Evolutionary conservation across 768 basidiomycete genomes (phyloP).

Genomic region (Psilocybe cubensis): DNA sequence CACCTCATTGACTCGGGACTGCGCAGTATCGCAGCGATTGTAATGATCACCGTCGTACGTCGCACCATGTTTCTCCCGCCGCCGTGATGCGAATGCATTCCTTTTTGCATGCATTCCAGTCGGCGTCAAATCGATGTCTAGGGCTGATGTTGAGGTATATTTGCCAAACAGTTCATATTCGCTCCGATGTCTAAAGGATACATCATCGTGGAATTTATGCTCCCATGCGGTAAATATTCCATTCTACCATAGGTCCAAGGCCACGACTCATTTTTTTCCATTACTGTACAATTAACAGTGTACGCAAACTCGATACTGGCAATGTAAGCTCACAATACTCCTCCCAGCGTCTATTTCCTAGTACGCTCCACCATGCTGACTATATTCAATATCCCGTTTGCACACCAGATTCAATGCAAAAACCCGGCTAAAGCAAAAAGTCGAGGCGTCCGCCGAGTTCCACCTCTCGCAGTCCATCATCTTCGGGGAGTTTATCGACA

Average conservation of each 20-base stretch:
- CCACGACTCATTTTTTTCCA: too few relatives aligned
- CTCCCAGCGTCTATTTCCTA: neutral
- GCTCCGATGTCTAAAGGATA: neutral
- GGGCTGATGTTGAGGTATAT: neutral
- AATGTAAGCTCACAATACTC: neutral
- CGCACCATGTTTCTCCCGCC: neutral
- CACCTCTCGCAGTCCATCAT: neutral
- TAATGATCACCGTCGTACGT: neutral
- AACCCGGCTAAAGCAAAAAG: slow-evolving; percentile 1
- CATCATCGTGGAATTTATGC: slow-evolving; percentile 14
- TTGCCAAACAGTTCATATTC: neutral
- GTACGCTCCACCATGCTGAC: neutral
- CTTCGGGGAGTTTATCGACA: neutral
- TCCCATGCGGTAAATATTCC: slow-evolving; percentile 11
- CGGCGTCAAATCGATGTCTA: too few relatives aligned
- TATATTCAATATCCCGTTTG: neutral
- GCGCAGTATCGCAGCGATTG: neutral
- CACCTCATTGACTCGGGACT: too few relatives aligned
- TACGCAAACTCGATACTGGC: slow-evolving; percentile 19
- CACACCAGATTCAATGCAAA: neutral
- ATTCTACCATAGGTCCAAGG: too few relatives aligned
- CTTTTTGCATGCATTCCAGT: too few relatives aligned
- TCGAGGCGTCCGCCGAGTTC: neutral
- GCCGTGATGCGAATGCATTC: too few relatives aligned
- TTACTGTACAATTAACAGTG: neutral